A percentile compares a stretch with the other conserved stretches of the same genome.
Evolutionary conservation across 805 yeast genomes (phyloP).

Genomic region (Ogataea polymorpha): DNA sequence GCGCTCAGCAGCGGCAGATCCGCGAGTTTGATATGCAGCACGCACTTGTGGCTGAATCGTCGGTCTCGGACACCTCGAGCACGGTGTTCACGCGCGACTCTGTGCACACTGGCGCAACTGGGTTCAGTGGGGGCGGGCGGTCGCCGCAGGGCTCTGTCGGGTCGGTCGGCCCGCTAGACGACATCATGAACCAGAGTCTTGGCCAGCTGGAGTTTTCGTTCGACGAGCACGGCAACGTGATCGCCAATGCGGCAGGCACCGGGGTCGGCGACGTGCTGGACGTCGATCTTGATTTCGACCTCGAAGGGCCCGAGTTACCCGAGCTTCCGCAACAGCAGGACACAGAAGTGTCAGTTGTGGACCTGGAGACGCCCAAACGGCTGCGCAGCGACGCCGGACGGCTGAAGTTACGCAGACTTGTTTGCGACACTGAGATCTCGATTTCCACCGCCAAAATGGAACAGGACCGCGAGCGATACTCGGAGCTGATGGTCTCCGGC

Average conservation of each 20-base stretch:
- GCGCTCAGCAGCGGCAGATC: slow-evolving; percentile 2
- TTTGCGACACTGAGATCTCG: slow-evolving; percentile 14
- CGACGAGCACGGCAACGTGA: slow-evolving; percentile 16
- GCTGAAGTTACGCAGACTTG: slow-evolving; percentile 11
- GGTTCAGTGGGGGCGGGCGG: slow-evolving; percentile 1
- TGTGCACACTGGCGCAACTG: slow-evolving; percentile 4
- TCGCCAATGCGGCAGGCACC: slow-evolving; percentile 3
- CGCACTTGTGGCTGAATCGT: slow-evolving; percentile 11
- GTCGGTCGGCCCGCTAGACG: slow-evolving; percentile 4
- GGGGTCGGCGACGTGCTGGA: slow-evolving; percentile 5
- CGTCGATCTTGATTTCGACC: slow-evolving; percentile 3
- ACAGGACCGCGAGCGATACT: slow-evolving; percentile 15
- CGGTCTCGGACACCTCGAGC: slow-evolving; percentile 6
- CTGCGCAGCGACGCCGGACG: not conserved
- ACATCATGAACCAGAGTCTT: slow-evolving; percentile 9
- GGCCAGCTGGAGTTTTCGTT: slow-evolving; percentile 15
- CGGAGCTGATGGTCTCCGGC: slow-evolving; percentile 6
- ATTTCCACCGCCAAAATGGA: slow-evolving; percentile 16
- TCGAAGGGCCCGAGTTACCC: slow-evolving; percentile 4
- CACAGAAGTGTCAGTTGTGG: not conserved
- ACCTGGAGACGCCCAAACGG: not conserved
- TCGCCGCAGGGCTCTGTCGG: not conserved
- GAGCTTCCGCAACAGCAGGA: not conserved
- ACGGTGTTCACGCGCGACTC: slow-evolving; percentile 13
- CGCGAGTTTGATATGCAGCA: slow-evolving; percentile 10